These are phyloP conservation scores for Limnanthes douglasii DNA, from an alignment of 345 rosid genomes.

Conservation along the genomic window DNA sequence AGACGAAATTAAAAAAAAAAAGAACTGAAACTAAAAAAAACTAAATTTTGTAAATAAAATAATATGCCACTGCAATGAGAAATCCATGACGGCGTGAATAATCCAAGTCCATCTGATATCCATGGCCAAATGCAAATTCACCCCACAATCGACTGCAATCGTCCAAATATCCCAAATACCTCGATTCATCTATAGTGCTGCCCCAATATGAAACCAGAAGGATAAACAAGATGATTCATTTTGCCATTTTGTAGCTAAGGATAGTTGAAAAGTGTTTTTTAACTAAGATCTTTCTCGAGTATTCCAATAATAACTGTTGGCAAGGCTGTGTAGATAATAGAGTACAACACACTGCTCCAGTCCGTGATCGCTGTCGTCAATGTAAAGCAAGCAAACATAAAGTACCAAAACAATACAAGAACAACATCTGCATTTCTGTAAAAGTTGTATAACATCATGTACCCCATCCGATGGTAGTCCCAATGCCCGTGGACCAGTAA, in stretches of 20 bases:
- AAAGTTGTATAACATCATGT: slow-evolving; percentile 70
- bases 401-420: slow-evolving; percentile 58
- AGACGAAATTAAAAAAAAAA: too few species aligned
- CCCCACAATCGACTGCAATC: slow-evolving; percentile 44
- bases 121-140: slow-evolving; percentile 59
- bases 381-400: slow-evolving; percentile 40
- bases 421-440: slow-evolving; percentile 71
- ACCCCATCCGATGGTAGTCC: slow-evolving; percentile 79
- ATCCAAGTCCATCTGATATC: slow-evolving; percentile 64
- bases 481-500: slow-evolving; percentile 71
- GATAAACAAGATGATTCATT: slow-evolving; percentile 36
- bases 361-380: slow-evolving; percentile 62
- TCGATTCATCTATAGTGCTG: slow-evolving; percentile 33
- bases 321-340: slow-evolving; percentile 48
- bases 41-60: too few species aligned
- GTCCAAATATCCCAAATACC: slow-evolving; percentile 78
- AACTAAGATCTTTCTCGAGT: slow-evolving; percentile 58
- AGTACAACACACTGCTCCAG: slow-evolving; percentile 70
- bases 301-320: slow-evolving; percentile 55
- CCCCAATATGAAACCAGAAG: slow-evolving; percentile 45
- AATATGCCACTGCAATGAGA: slow-evolving; percentile 36
- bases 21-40: too few species aligned
- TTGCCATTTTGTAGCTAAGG: slow-evolving; percentile 73
- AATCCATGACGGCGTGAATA: slow-evolving; percentile 57
- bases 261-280: slow-evolving; percentile 30